A percentile compares a stretch with the other conserved stretches of the same genome.
phyloP scores from a whole-genome alignment of 768 basidiomycete species.

The Russula foetens region DNA sequence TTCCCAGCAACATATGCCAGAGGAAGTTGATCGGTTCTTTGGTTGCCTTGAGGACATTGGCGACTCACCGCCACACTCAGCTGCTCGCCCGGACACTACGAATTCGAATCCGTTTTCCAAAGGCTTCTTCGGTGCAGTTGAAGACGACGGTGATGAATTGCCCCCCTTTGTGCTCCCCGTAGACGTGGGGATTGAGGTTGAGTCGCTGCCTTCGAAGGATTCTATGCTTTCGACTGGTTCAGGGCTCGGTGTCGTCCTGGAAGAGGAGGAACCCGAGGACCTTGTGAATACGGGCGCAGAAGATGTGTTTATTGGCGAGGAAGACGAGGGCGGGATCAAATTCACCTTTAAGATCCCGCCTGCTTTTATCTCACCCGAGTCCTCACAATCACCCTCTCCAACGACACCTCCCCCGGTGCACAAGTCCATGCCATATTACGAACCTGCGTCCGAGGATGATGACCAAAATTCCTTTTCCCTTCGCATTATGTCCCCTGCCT shows the following conservation, averaged over 20 bases:
- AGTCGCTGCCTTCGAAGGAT: conserved; percentile 25
- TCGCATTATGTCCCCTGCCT: background rate
- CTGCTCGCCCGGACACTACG: conserved; percentile 37
- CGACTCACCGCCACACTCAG: conserved; percentile 37
- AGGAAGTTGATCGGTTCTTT: conserved; percentile 72
- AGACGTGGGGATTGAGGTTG: conserved; percentile 33
- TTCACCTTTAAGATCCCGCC: conserved; percentile 66
- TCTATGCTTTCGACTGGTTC: conserved; percentile 27
- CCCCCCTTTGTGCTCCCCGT: conserved; percentile 44
- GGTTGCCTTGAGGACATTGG: conserved; percentile 52
- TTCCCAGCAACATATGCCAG: conserved; percentile 24
- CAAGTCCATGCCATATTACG: conserved; percentile 10
- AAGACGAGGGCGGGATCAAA: conserved; percentile 56
- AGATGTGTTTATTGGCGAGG: conserved; percentile 49
- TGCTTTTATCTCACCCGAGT: conserved; percentile 18
- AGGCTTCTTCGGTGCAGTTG: conserved; percentile 35
- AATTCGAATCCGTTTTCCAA: conserved; percentile 50
- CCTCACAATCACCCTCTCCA: conserved; percentile 20
- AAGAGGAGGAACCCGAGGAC: conserved; percentile 38
- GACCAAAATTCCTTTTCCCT: conserved; percentile 21
- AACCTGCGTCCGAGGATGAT: conserved; percentile 21
- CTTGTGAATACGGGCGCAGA: conserved; percentile 25
- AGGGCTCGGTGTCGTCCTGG: conserved; percentile 34
- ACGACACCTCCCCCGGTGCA: conserved; percentile 14
- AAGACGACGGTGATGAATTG: conserved; percentile 41